Percentiles rank a stretch among this genome's conserved stretches.
These are phyloP conservation scores for Discostella stelligeroides DNA, from an alignment of 108 stramenopile species.

Conservation along the genomic window DNA sequence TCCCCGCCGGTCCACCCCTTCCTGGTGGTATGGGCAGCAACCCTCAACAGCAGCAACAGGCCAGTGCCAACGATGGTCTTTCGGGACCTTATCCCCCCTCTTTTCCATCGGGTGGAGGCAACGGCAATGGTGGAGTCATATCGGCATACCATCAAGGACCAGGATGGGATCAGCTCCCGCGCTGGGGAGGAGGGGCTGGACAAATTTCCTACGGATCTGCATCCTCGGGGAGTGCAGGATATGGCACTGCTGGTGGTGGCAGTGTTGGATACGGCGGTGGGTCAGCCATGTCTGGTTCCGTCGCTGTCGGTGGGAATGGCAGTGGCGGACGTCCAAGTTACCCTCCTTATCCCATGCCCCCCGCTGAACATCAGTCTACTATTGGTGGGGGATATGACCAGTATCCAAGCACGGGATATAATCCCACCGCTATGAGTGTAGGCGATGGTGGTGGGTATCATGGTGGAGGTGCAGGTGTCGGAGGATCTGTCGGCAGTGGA, in stretches of 20 bases:
- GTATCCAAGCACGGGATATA: background rate
- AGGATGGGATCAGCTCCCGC: slow-evolving; percentile 36
- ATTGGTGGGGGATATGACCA: slow-evolving; percentile 5
- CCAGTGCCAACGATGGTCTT: slow-evolving; percentile 4
- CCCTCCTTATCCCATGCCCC: slow-evolving; percentile 14
- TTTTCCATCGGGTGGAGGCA: slow-evolving; percentile 19
- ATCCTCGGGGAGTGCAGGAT: slow-evolving; percentile 9
- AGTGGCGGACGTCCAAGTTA: slow-evolving; percentile 5
- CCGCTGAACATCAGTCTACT: slow-evolving; percentile 10
- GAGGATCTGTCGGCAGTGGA: background rate
- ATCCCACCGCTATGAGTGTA: background rate
- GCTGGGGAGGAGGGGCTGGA: slow-evolving; percentile 27
- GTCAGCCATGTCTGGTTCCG: background rate
- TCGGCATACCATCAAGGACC: slow-evolving; percentile 29
- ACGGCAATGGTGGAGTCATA: background rate
- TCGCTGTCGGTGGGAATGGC: background rate
- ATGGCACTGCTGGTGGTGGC: background rate
- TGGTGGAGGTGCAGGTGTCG: background rate
- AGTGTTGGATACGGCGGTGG: slow-evolving; percentile 14
- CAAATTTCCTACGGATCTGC: slow-evolving; percentile 16
- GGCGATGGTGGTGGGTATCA: slow-evolving; percentile 7
- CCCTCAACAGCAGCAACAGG: background rate
- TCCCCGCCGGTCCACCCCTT: slow-evolving; percentile 6
- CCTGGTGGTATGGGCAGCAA: slow-evolving; percentile 5
- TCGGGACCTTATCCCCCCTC: slow-evolving; percentile 33